Evolutionary conservation across 768 basidiomycete genomes (phyloP).

Genomic region (Scleroderma bovista): DNA sequence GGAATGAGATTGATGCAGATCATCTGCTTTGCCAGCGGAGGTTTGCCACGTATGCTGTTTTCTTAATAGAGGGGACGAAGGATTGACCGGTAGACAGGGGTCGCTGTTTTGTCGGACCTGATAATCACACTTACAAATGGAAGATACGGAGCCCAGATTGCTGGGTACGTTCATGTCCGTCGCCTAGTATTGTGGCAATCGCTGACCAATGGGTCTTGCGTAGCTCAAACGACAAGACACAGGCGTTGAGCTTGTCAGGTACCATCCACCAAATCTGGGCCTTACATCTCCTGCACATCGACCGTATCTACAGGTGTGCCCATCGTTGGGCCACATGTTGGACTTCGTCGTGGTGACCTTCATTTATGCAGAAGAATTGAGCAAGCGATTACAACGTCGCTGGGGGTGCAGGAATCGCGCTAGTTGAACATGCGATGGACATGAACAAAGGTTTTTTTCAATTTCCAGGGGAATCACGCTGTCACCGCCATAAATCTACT

Average conservation of each 20-base stretch:
- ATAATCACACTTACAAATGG: slow-evolving; percentile 2
- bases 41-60: background rate
- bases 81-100: slow-evolving; percentile 4
- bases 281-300: background rate
- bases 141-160: background rate
- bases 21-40: background rate
- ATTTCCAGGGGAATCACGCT: no score
- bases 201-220: background rate
- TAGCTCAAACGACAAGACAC: background rate
- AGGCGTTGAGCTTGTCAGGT: background rate
- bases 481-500: no score
- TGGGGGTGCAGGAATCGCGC: background rate
- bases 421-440: no score
- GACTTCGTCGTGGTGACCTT: slow-evolving; percentile 26
- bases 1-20: background rate
- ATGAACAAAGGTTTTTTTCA: no score
- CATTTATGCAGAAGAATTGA: slow-evolving; percentile 21
- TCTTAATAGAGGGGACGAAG: background rate
- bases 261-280: background rate
- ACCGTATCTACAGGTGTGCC: slow-evolving; percentile 5
- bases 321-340: slow-evolving; percentile 8
- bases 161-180: background rate
- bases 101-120: slow-evolving; percentile 8
- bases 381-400: slow-evolving; percentile 2
- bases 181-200: background rate